Evolutionary conservation across 345 rosid species (phyloP).

Genomic region (Clarkia xantiana): DNA sequence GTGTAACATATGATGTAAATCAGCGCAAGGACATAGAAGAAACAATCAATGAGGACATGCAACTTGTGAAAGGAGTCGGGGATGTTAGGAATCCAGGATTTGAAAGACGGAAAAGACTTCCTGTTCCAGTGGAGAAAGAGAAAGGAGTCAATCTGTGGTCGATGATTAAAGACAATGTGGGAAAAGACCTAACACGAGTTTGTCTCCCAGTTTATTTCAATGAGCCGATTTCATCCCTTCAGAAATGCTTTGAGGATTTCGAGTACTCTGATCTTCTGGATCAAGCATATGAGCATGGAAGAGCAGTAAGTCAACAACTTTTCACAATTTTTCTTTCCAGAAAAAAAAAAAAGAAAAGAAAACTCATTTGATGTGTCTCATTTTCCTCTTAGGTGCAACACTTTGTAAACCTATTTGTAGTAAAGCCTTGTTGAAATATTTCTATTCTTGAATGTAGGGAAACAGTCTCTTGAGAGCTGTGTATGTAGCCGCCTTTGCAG

Average conservation of each 20-base stretch:
- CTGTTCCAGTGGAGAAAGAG: constrained; percentile 90
- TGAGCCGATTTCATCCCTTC: constrained; percentile 96
- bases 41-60: constrained; percentile 27
- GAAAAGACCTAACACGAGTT: constrained; percentile 92
- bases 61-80: constrained; percentile 13
- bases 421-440: not conserved
- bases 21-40: constrained; percentile 11
- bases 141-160: constrained; percentile 99
- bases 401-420: too few species aligned
- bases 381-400: too few species aligned
- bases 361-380: too few species aligned
- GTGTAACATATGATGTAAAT: constrained; percentile 11
- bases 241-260: constrained; percentile 89
- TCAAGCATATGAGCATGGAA: constrained; percentile 68
- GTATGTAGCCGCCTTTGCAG: constrained; percentile 91
- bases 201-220: constrained; percentile 97
- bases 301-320: constrained; percentile 37
- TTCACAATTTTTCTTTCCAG: too few species aligned
- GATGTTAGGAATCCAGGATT: constrained; percentile 23
- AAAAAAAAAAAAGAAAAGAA: too few species aligned
- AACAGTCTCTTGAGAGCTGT: constrained; percentile 60
- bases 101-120: constrained; percentile 72
- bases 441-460: constrained; percentile 29
- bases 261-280: constrained; percentile 92
- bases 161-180: constrained; percentile 96